Conservation (phyloP, 306 rosid species). For the Vigna radiata region DNA sequence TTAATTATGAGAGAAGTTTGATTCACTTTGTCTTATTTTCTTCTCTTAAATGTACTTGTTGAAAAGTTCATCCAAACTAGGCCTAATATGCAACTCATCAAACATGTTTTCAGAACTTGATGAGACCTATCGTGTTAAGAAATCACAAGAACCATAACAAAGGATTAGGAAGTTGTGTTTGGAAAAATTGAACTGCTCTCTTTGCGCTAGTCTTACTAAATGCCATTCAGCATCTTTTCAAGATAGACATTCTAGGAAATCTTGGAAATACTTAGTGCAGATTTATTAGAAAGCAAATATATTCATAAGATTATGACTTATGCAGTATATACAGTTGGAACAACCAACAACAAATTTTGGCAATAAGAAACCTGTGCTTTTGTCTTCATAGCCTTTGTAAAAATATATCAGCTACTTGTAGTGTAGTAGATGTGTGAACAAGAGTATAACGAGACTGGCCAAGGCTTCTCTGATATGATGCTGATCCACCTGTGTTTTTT, state of each 20-base stretch:
- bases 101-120: slow-evolving; percentile 22
- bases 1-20: background rate
- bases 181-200: background rate
- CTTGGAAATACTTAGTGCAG: background rate
- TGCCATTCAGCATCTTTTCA: slow-evolving; percentile 1
- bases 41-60: background rate
- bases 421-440: background rate
- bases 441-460: background rate
- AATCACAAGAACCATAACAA: background rate
- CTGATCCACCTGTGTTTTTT: background rate
- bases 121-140: background rate
- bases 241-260: background rate
- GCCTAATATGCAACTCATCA: background rate
- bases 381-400: slow-evolving; percentile 1
- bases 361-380: background rate
- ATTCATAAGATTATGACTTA: background rate
- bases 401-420: background rate
- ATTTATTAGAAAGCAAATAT: background rate
- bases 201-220: background rate
- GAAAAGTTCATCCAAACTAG: background rate
- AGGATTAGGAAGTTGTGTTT: background rate
- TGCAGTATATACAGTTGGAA: background rate
- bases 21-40: background rate
- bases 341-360: slow-evolving; percentile 2
- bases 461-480: background rate